Base-by-base conservation (phyloP, 129 eudicot genomes). In the Flaveria brownii region DNA sequence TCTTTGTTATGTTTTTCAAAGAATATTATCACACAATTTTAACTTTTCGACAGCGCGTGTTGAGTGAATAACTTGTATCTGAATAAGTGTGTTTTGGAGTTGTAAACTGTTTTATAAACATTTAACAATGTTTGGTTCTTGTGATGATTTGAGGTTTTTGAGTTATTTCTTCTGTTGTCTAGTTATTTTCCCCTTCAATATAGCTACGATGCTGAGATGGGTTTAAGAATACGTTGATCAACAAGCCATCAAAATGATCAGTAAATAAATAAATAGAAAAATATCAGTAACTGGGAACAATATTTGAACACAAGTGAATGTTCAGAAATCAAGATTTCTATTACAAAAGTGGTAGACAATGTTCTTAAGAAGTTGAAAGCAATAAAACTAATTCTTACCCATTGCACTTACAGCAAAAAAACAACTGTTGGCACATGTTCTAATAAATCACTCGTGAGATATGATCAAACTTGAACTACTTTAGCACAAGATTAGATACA, bases 121-220 rank as follows among this genome's bases (percentile, higher is more conserved):
- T 43, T 78, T 64, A 72, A 80, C 76, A 74, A 80, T 80, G 79
- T 73, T 55, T 73, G 33, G 70, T 74, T 45, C 36, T 56, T 74
- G 56, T 80, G 76, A 80, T 80, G 42, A 80, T 80, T 67, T 57
- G 80, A 74, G 84, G 80, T 70, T 80, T 80, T 74, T 3, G 71
- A 43, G 70, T 80, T 80, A 51, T 67, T 80, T 56, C 51, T 18
- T 30, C 8, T 66, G 22, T 50, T 61, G 26, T 47, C 50, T 41
- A 1, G 5, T 25, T 42, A 23, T 79, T 49, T 64, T 55, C 16
- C 10, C 8, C 0, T 52, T 65, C 59, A 13, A 14, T 61, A 71
- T 61, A 14, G 1, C 55, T 18, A 0, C 14, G 4, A 45, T 42
- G 30, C 43, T 18, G 3, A 7, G 2, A 17, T 39, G 1, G 17